Base-by-base conservation (phyloP, 768 basidiomycete species). In the Panellus pusillus region DNA sequence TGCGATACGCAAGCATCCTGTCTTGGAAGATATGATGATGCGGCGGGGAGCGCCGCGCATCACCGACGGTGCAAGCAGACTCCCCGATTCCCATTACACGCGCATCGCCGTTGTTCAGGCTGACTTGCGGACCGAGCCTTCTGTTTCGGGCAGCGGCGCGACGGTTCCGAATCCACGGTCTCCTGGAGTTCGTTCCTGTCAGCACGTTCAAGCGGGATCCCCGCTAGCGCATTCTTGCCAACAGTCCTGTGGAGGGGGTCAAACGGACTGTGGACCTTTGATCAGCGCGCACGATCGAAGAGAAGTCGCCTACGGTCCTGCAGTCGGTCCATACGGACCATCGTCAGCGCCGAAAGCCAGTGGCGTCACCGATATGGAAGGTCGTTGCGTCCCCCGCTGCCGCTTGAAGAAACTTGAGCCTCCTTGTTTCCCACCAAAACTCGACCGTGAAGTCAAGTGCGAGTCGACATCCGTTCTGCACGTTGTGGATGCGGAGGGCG, bases 401-500 rank as follows among this genome's bases (percentile, higher is more conserved):
- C 38, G 39, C 52, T 43, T 56, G 9, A 63, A 57, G 36, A 66
- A 66, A 44, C 9, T 47, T 27, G 47, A 42, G 17, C 55, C 62
- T 42, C 57, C 63, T 28, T 60, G 61, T 1, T 71, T 74, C 51
- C 68, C 74, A 3, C 57, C 69, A 49, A 61, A 68, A 38, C 66
- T 68, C 3, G 79, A 83, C 55, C 72, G 79, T 0, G 85, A 83
- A 47, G 77, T 74, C 18, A 86, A 83, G 54, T 90, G 91, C n/a
- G n/a, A n/a, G n/a, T n/a, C 62, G 83, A 91, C 62, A 68, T 89
- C 20, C 82, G 85, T 13, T 91, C 88, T 35, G 89, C 88, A 4
- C 78, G 89, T 18, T 89, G 91, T 4, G 90, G 91, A 2, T 72
- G 78, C 39, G 90, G 91, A 2, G 91, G 89, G 12, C 78, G 79